Evolutionary conservation across 345 rosid genomes (phyloP).

Genomic region (Microthlaspi erraticum): DNA sequence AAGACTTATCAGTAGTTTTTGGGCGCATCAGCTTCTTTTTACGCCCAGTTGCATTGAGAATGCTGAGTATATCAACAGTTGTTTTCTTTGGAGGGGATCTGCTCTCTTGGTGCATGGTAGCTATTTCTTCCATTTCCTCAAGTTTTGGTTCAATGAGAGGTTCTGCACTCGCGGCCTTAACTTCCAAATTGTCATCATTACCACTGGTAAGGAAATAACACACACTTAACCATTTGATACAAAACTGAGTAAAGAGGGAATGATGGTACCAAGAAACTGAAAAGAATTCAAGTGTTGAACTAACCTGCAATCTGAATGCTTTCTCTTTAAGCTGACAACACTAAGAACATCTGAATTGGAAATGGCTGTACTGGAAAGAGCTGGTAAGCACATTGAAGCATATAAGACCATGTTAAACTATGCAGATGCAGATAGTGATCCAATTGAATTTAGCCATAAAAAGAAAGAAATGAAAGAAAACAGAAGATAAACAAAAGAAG

Average conservation of each 20-base stretch:
- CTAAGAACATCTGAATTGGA: slow-evolving; percentile 49
- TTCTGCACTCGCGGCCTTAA: slow-evolving; percentile 46
- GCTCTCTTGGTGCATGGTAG: slow-evolving; percentile 45
- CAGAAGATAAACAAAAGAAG: slow-evolving; percentile 5
- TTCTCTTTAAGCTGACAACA: slow-evolving; percentile 65
- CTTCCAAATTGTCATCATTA: slow-evolving; percentile 47
- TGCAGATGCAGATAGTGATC: slow-evolving; percentile 23
- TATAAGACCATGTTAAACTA: slow-evolving; percentile 12
- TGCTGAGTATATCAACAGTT: slow-evolving; percentile 66
- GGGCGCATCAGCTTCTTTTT: slow-evolving; percentile 43
- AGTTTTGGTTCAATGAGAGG: slow-evolving; percentile 52
- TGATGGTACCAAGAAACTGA: slow-evolving; percentile 13
- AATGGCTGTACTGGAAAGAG: slow-evolving; percentile 31
- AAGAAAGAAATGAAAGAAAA: slow-evolving; percentile 11
- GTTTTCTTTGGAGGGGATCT: slow-evolving; percentile 49
- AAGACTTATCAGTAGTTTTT: slow-evolving; percentile 50
- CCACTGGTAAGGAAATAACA: slow-evolving; percentile 41
- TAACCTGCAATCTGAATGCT: slow-evolving; percentile 60
- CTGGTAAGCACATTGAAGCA: slow-evolving; percentile 31
- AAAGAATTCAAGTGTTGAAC: slow-evolving; percentile 33
- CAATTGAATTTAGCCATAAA: slow-evolving; percentile 14
- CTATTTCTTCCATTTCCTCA: slow-evolving; percentile 49
- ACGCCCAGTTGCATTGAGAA: slow-evolving; percentile 61
- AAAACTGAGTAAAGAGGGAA: slow-evolving; percentile 18
- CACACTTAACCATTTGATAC: slow-evolving; percentile 28